These are phyloP conservation scores for Coemansia sp. DNA, from an alignment of 192 early-diverging fungal genomes.

Conservation along the genomic window DNA sequence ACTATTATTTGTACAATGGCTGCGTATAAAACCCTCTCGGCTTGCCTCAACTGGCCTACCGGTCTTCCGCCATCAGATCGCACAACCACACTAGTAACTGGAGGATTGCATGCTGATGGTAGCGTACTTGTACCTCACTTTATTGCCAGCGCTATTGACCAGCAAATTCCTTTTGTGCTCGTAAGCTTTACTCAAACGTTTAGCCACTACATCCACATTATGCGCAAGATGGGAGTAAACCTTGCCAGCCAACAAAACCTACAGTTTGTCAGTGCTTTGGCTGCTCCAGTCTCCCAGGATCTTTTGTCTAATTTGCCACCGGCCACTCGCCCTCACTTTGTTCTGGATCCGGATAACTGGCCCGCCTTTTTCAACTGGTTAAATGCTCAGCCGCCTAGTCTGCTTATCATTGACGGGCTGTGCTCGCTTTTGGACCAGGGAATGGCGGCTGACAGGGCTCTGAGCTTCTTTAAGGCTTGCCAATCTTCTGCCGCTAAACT, in stretches of 20 bases:
- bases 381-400: not conserved
- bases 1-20: no score
- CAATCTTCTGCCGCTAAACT: slow-evolving; percentile 15
- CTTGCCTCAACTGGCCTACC: slow-evolving; percentile 33
- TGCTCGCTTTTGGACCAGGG: slow-evolving; percentile 33
- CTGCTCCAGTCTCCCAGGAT: not conserved
- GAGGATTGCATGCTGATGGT: slow-evolving; percentile 8
- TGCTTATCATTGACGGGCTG: slow-evolving; percentile 23
- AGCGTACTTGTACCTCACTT: slow-evolving; percentile 26
- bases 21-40: slow-evolving; percentile 32
- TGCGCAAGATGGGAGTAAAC: slow-evolving; percentile 44
- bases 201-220: slow-evolving; percentile 45
- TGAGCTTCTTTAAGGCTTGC: slow-evolving; percentile 15
- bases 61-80: slow-evolving; percentile 5
- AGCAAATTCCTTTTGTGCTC: slow-evolving; percentile 1
- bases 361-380: slow-evolving; percentile 21
- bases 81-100: slow-evolving; percentile 20
- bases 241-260: not conserved
- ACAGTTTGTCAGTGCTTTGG: slow-evolving; percentile 28
- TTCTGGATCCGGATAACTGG: slow-evolving; percentile 10
- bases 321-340: slow-evolving; percentile 23
- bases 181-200: slow-evolving; percentile 29
- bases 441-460: not conserved
- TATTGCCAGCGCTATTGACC: not conserved
- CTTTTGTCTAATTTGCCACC: slow-evolving; percentile 3